Evolutionary conservation across 768 basidiomycete genomes (phyloP).

Genomic region (Amanita muscaria): DNA sequence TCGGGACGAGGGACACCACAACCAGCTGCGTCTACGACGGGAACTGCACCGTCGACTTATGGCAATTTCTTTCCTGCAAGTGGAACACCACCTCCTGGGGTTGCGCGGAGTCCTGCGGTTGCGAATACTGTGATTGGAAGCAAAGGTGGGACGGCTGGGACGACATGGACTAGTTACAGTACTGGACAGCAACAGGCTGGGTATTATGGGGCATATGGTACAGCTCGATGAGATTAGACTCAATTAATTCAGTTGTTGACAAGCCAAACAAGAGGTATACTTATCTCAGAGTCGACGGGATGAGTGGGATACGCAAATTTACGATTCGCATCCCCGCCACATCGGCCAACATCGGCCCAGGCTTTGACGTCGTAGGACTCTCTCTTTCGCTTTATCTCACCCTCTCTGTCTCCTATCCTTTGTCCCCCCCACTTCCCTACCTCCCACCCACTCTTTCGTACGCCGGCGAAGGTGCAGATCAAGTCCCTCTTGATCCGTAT

Average conservation of each 20-base stretch:
- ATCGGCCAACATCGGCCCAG: conserved; percentile 97
- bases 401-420: conserved; percentile 45
- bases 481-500: conserved; percentile 91
- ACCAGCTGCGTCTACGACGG: conserved; percentile 16
- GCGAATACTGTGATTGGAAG: conserved; percentile 20
- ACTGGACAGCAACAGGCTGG: conserved; percentile 12
- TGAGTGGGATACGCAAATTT: conserved; percentile 29
- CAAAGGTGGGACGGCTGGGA: conserved; percentile 2
- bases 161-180: conserved; percentile 7
- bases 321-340: conserved; percentile 90
- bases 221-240: too few relatives aligned
- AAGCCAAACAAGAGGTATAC: conserved; percentile 1
- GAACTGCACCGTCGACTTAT: conserved; percentile 14
- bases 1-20: conserved; percentile 39
- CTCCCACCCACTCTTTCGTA: conserved; percentile 61
- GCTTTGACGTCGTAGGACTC: conserved; percentile 98
- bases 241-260: too few relatives aligned
- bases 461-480: conserved; percentile 80
- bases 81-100: conserved; percentile 3
- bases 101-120: conserved; percentile 15
- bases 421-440: conserved; percentile 23
- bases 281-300: background rate
- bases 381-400: conserved; percentile 83
- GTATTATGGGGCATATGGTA: conserved; percentile 17
- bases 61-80: conserved; percentile 18